Base-by-base conservation (phyloP, 805 yeast species). In the Lachancea thermotolerans region DNA sequence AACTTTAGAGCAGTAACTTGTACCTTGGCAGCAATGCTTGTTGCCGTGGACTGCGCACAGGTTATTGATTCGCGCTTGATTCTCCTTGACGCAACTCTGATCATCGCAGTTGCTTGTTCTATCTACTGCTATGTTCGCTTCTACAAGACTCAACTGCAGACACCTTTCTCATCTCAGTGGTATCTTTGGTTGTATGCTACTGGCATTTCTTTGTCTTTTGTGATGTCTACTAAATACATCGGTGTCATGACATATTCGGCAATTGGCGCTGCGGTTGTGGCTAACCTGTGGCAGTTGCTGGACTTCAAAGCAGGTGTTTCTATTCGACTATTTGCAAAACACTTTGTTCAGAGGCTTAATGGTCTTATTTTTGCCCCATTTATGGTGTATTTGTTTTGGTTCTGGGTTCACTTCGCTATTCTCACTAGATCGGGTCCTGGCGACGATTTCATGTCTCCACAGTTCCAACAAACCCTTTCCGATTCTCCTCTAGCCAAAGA, bases 141-240 rank as follows among this genome's bases (percentile, higher is more conserved):
- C 66, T 81, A 83, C 59, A 79, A 78, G 52, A 71, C 71, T 30
- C 81, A 78, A 60, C 77, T 93, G 58, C 68, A 66, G 40, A 56
- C 57, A 17, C 86, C 98, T 10, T 91, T 87, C 62, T 59, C 85
- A 12, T 54, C 54, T 35, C 51, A 70, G 45, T 93, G 99, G 99
- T 86, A 93, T 81, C 67, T 70, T 41, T 93, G 99, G 99, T 73
- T 93, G 39, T 60, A 73, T 25, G 65, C 78, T 37, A 91, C 98
- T 5, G 99, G 99, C 34, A 70, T 87, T 8, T 73, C 91, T 1
- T 74, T 93, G 47, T 87, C 97, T 0, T 81, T 91, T 62, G 97
- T 93, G 29, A 91, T 93, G 48, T 85, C 96, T 37, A 93, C 97
- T 47, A 93, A 93, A 63, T 90, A 93, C 65, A 96, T 93, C 36